Conservation (phyloP, 2,329 filamentous ascomycete genomes). For the Thermoascus crustaceus region DNA sequence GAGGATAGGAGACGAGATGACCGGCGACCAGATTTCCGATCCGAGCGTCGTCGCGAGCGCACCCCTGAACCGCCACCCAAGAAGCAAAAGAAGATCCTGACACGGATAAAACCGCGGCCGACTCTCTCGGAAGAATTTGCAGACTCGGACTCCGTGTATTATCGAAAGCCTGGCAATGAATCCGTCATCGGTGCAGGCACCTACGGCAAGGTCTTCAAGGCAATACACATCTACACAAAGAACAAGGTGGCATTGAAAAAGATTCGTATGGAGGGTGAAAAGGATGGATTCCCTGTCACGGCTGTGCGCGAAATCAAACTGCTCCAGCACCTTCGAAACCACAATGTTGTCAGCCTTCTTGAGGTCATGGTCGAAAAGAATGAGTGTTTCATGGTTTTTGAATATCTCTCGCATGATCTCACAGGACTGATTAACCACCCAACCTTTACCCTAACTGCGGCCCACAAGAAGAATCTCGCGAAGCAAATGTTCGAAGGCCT, state of each 20-base stretch:
- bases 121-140: constrained; percentile 63
- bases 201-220: constrained; percentile 94
- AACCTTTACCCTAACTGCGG: constrained; percentile 71
- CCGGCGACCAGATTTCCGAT: constrained; percentile 20
- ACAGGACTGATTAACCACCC: constrained; percentile 94
- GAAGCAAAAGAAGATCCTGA: constrained; percentile 60
- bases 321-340: constrained; percentile 82
- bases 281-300: constrained; percentile 96
- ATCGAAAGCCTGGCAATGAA: constrained; percentile 91
- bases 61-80: constrained; percentile 45
- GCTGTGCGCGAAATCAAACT: constrained; percentile 95
- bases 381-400: constrained; percentile 99
- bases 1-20: constrained; percentile 32
- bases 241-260: constrained; percentile 86
- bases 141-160: constrained; percentile 82
- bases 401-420: constrained; percentile 92
- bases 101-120: constrained; percentile 62
- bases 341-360: constrained; percentile 77
- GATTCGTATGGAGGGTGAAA: constrained; percentile 99
- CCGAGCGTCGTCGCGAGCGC: constrained; percentile 43
- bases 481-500: constrained; percentile 89
- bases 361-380: constrained; percentile 99
- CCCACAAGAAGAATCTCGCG: constrained; percentile 87
- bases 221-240: constrained; percentile 67
- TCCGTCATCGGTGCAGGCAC: constrained; percentile 93